Evolutionary conservation across 352 stramenopile species (phyloP).

Genomic region (Aphanomyces cochlioides): DNA sequence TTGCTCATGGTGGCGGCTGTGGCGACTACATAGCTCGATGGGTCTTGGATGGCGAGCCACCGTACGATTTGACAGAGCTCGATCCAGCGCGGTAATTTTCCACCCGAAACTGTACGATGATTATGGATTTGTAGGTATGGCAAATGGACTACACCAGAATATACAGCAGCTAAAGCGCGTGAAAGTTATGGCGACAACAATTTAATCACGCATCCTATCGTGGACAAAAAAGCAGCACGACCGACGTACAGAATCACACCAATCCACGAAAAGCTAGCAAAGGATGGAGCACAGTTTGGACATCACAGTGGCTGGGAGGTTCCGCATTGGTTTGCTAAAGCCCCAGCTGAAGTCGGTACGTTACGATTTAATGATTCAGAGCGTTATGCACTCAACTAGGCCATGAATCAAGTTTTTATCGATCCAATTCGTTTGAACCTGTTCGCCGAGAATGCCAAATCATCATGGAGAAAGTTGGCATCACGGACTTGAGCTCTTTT

Average conservation of each 20-base stretch:
- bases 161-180: conserved; percentile 20
- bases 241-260: conserved; percentile 7
- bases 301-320: conserved; percentile 25
- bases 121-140: conserved; percentile 15
- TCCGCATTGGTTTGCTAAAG: conserved; percentile 25
- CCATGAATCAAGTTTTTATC: conserved; percentile 22
- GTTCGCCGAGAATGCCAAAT: conserved; percentile 14
- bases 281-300: conserved; percentile 28
- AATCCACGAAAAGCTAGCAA: neutral
- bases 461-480: conserved; percentile 26
- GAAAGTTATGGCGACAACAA: conserved; percentile 31
- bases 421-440: conserved; percentile 22
- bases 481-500: conserved; percentile 28
- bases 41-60: conserved; percentile 45
- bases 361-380: neutral
- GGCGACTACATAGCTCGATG: conserved; percentile 52
- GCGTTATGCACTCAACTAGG: neutral
- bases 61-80: conserved; percentile 43
- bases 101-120: neutral
- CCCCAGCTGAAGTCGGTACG: conserved; percentile 2
- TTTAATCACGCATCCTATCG: conserved; percentile 24
- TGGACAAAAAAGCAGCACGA: conserved; percentile 23
- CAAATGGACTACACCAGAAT: conserved; percentile 20
- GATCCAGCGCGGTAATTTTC: conserved; percentile 20
- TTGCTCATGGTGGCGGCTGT: conserved; percentile 52